Evolutionary conservation across 768 basidiomycete genomes (phyloP), one percentile per base, ranked within the genome.

Genomic region (Leccinellum luteum): DNA sequence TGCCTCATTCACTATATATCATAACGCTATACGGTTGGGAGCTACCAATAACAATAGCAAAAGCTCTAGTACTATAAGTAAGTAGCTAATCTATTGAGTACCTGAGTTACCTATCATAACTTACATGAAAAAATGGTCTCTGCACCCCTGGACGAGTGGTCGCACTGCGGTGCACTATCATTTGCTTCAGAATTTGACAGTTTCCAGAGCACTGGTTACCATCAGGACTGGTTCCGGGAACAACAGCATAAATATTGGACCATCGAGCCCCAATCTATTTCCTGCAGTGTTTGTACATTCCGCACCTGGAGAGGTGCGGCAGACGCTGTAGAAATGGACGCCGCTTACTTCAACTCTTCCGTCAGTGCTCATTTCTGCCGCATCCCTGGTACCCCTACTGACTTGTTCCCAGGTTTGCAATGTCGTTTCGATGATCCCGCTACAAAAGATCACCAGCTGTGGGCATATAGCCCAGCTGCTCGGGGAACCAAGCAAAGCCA

Each of bases 401-500:
- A 52, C 27, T 14, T 45, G 19, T 9, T 25, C 8, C 17, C 66
- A 90, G 85, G 88, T 91, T 27, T 91, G 89, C 59, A 76, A 84
- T 35, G 76, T 82, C 31, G 81, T 90, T 32, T 80, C 87, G 31
- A 77, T 78, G 51, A 87, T 92, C 52, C 90, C 90, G 4, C 69
- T 69, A n/a, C 76, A 77, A 49, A 80, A 78, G 59, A 86, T 90
- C 8, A 90, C 89, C 0, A 87, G 81, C 48, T 92, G 67, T 88
- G 87, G 85, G 9, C 89, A 92, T 66, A 82, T 92, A 54, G 90
- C 90, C 4, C 89, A 85, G 64, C 76, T 92, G 5, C 78, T 88
- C 47, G 89, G 89, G 19, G 86, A 86, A 82, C 89, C 89, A 0
- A 78, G 76, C 14, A 81, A 92, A 70, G 84, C 89, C 9, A 79